Base-by-base conservation (phyloP, 768 basidiomycete species). In the Paxillus ammoniavirescens region DNA sequence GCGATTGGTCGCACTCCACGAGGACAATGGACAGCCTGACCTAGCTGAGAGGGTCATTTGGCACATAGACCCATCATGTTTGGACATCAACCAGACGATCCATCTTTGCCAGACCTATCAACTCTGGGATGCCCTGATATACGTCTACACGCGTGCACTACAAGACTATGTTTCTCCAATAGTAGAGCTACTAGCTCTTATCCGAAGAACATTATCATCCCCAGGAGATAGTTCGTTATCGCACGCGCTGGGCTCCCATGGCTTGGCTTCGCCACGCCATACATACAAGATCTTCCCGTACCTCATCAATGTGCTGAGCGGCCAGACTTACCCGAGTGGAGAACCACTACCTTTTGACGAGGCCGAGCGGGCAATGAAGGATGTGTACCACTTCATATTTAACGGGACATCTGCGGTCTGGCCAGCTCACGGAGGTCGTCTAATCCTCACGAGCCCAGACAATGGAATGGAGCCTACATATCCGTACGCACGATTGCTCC, bases 1-100 rank as follows among this genome's bases (percentile, higher is more conserved):
- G 68, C 79, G 82, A 50, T 74, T 99, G 23, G 80, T 98, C 47
- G 80, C 82, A 1, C 72, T 91, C 41, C 91, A 97, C 61, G 89
- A 87, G 43, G 82, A 84, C 31, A 78, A 83, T 42, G 77, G 75
- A 12, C 81, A 85, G 35, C 83, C 87, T 8, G 89, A 91, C 46
- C 76, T 84, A 3, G 91, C 89, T 1, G 95, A 99, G 68, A 82
- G 83, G 30, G 76, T 98, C 52, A 96, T 99, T 50, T 98, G 94
- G 93, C 92, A 96, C 65, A 92, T 98, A 59, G 91, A 97, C 61
- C 93, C 96, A 1, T 73, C 82, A 2, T 91, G 87, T 61, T 73
- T 99, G 54, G 97, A 99, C 65, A 86, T 98, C 71, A 91, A 98
- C 64, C 96, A 98, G 72, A 88, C 89, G 5, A 89, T 98, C 59